phyloP scores from a whole-genome alignment of 768 basidiomycete genomes.

The Pholiota microspora region DNA sequence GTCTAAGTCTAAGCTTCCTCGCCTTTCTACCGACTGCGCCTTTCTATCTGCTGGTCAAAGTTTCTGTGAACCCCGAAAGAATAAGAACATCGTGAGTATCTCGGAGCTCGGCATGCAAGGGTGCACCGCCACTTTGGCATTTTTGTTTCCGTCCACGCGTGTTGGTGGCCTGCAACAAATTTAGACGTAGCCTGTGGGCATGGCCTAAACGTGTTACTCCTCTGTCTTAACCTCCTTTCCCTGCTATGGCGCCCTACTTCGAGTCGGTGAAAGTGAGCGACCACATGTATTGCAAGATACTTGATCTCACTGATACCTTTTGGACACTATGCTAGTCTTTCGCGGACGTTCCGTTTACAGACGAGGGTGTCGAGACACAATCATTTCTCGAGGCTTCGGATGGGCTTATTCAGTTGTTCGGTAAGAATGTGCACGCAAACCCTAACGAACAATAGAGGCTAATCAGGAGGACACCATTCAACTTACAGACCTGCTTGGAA shows the following conservation, averaged over 20 bases:
- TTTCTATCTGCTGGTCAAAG: too few relatives aligned
- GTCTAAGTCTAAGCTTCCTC: too few relatives aligned
- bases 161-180: background rate
- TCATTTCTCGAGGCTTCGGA: constrained; percentile 87
- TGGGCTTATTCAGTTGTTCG: constrained; percentile 75
- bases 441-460: too few relatives aligned
- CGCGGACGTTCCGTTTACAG: constrained; percentile 76
- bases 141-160: background rate
- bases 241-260: constrained; percentile 56
- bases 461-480: background rate
- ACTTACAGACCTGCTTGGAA: constrained; percentile 55
- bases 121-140: background rate
- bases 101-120: too few relatives aligned
- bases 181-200: background rate
- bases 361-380: constrained; percentile 74
- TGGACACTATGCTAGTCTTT: constrained; percentile 74
- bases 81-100: too few relatives aligned
- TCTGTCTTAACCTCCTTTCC: background rate
- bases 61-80: too few relatives aligned
- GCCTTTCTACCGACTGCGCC: too few relatives aligned
- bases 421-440: too few relatives aligned
- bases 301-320: too few relatives aligned
- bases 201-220: background rate
- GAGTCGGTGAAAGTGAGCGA: constrained; percentile 65
- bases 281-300: too few relatives aligned